Evolutionary conservation across 2,329 filamentous ascomycete genomes (phyloP).

Genomic region (Cercospora sp.): DNA sequence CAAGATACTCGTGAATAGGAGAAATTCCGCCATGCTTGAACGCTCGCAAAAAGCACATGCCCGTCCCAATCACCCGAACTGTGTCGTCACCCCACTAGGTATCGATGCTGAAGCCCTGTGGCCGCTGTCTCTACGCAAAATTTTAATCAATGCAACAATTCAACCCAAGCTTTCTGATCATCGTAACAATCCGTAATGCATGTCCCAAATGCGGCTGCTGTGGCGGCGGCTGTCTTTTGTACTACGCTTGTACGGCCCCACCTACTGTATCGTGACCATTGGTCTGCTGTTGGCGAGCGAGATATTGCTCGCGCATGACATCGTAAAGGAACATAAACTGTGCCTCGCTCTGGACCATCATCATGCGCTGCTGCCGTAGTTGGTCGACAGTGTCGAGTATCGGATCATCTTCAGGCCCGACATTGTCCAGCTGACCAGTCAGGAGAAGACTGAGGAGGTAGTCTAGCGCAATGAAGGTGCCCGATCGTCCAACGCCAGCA

Average conservation of each 20-base stretch:
- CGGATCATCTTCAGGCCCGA: conserved; percentile 59
- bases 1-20: neutral
- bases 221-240: neutral
- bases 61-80: neutral
- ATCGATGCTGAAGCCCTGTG: conserved; percentile 1
- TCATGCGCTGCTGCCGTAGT: conserved; percentile 82
- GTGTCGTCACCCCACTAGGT: neutral
- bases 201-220: neutral
- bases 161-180: neutral
- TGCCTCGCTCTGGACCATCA: conserved; percentile 88
- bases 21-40: neutral
- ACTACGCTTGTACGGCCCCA: conserved; percentile 11
- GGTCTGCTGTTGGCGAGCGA: conserved; percentile 5
- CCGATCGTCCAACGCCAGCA: conserved; percentile 89
- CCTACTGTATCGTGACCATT: conserved; percentile 13
- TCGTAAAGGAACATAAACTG: conserved; percentile 90
- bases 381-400: conserved; percentile 77
- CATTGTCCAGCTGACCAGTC: conserved; percentile 63
- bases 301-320: conserved; percentile 69
- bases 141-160: neutral
- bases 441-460: conserved; percentile 82
- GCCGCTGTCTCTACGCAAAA: neutral
- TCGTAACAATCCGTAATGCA: neutral
- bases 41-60: neutral
- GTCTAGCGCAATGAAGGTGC: conserved; percentile 95